phyloP scores from a whole-genome alignment of 2,329 filamentous ascomycete species.

The Rutstroemia sp. region DNA sequence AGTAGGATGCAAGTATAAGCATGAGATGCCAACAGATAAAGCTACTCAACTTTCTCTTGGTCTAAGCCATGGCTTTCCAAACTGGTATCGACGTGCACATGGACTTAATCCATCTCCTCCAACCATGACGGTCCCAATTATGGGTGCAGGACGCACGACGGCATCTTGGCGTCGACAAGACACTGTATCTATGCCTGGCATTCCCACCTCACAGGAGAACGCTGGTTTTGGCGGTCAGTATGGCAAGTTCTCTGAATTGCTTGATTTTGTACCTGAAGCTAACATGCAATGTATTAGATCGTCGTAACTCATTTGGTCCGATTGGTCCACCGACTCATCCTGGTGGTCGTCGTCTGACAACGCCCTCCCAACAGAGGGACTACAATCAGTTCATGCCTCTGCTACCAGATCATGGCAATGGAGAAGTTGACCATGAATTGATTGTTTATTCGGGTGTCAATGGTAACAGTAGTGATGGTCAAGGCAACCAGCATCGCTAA shows the following conservation, averaged over 20 bases:
- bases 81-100: conserved; percentile 5
- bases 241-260: neutral
- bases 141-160: neutral
- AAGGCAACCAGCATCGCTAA: neutral
- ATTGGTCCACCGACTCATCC: conserved; percentile 3
- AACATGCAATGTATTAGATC: neutral
- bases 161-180: conserved; percentile 8
- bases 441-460: neutral
- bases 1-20: conserved; percentile 82
- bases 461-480: neutral
- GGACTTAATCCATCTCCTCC: neutral
- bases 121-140: neutral
- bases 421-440: neutral
- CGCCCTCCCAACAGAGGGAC: neutral
- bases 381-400: neutral
- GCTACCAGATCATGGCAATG: neutral
- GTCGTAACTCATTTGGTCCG: conserved; percentile 4
- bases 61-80: conserved; percentile 54
- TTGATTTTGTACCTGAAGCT: neutral
- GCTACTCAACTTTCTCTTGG: conserved; percentile 62
- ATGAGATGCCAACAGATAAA: conserved; percentile 74
- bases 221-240: neutral
- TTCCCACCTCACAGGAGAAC: neutral
- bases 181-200: neutral
- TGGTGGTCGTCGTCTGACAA: neutral